Evolutionary conservation across 2,329 filamentous ascomycete species (phyloP), one percentile per base, ranked within the genome.

Genomic region (Xylariaceae sp.): DNA sequence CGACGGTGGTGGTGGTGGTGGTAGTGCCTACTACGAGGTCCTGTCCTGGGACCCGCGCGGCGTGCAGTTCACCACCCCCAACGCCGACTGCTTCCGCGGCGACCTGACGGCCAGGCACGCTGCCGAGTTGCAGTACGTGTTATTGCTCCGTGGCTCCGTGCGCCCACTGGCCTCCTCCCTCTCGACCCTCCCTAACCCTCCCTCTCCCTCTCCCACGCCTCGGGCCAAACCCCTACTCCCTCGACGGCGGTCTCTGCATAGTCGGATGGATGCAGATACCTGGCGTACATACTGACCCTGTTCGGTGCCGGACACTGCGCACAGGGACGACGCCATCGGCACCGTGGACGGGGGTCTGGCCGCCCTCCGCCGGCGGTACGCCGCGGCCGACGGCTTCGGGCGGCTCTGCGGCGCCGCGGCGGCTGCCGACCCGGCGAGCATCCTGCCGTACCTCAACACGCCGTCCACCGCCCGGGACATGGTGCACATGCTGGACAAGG

Each of bases 1-100:
- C 8, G 12, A 23, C 8, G 12, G 21, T 8, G n/a, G n/a, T n/a
- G n/a, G n/a, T n/a, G 21, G 12, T 8, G 21, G 5, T 6, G 27
- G 27, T n/a, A 29, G 18, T 10, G 18, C 15, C 13, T 18, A 7
- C 38, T 64, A 64, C 26, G 61, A 64, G 34, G 53, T 67, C 12
- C 40, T 68, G 4, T 57, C 57, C 5, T 68, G 65, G 40, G 65
- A 69, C 40, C 65, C 65, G 1, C 57, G 65, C 4, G 66, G 64
- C 15, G 40, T 67, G 5, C 55, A 50, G 2, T 44, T 51, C 35
- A 61, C 57, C 3, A 55, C 53, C 5, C 65, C 65, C 0, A 33
- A 30, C 9, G 53, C 57, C 2, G 53, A 64, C 32, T 68, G 65
- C 50, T 68, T 56, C 39, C 11, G 5, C 5, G 45, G 48, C 19